Base-by-base conservation (phyloP, 139 green algal genomes). In the Tetradesmus lagerheimii region DNA sequence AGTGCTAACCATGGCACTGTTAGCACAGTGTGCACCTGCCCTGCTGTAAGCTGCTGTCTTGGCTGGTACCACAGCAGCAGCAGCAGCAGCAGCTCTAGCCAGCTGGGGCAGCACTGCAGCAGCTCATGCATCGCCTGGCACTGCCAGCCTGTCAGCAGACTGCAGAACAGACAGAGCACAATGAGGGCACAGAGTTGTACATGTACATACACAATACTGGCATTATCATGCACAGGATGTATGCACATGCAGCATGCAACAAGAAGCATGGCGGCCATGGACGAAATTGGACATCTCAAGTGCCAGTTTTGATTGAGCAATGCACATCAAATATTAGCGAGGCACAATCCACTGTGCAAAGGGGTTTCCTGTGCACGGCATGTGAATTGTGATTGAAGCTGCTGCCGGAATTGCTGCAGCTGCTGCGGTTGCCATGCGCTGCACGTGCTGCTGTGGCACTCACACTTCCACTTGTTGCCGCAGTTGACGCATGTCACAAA, bases 401-500 rank as follows among this genome's bases (percentile, higher is more conserved):
- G 39, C 77, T 62, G 39, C 38, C 1, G 29, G 8, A 35, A n/a
- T n/a, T n/a, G n/a, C n/a, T n/a, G 3, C 1, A 27, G n/a, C n/a
- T 27, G 71, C 71, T 79, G 71, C 29, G 6, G 27, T 15, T 79
- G 71, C 71, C 11, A 37, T 37, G 29, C 41, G 71, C 71, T 41
- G n/a, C 11, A 37, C 3, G 29, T 79, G 71, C 71, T 41, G n/a
- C 71, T 11, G 0, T 53, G 76, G 37, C 18, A 53, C 76, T 45
- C 76, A 82, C 76, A 99, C 91, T 99, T 99, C 97, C 97, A 99
- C 38, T 79, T 85, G 53, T 99, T 98, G 43, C 93, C 92, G 94
- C 98, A 99, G 78, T 96, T 95, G 20, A 93, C 87, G 88, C 95
- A 98, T 2, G 93, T 97, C 43, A 99, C 97, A 89, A 98, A 98